Percentiles rank a stretch among this genome's conserved stretches.
Conservation (phyloP, 2,329 filamentous ascomycete genomes). For the Stemphylium beticola region DNA sequence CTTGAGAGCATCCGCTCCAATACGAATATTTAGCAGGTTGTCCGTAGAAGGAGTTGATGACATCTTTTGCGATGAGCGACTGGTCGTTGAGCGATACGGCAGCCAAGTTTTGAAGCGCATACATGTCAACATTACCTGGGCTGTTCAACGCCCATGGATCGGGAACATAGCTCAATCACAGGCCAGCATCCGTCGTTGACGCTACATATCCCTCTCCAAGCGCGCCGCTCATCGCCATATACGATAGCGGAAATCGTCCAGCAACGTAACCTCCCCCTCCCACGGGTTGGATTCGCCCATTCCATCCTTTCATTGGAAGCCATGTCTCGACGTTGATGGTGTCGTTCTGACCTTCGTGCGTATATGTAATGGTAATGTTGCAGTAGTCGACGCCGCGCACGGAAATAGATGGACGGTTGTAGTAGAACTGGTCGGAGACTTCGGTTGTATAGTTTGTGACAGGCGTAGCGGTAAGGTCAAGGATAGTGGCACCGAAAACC, state of each 20-base stretch:
- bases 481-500: conserved; percentile 19
- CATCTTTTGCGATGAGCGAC: conserved; percentile 22
- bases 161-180: neutral
- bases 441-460: conserved; percentile 20
- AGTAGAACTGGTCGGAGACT: conserved; percentile 14
- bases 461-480: conserved; percentile 16
- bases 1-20: conserved; percentile 44
- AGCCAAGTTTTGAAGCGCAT: conserved; percentile 44
- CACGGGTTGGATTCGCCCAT: conserved; percentile 20
- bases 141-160: conserved; percentile 25
- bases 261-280: conserved; percentile 28
- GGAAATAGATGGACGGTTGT: conserved; percentile 9
- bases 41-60: conserved; percentile 39
- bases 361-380: conserved; percentile 47
- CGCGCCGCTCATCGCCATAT: conserved; percentile 21
- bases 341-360: conserved; percentile 47
- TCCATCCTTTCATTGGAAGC: conserved; percentile 38
- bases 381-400: conserved; percentile 23
- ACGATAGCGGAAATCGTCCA: conserved; percentile 25
- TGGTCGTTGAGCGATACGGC: conserved; percentile 42
- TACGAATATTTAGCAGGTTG: conserved; percentile 36
- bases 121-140: conserved; percentile 32
- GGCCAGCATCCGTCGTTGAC: conserved; percentile 33
- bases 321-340: conserved; percentile 32
- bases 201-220: conserved; percentile 33